Percentiles rank a stretch among this genome's conserved stretches.
Conservation (phyloP, 257 asterid species). For the Gentiana macrophylla region DNA sequence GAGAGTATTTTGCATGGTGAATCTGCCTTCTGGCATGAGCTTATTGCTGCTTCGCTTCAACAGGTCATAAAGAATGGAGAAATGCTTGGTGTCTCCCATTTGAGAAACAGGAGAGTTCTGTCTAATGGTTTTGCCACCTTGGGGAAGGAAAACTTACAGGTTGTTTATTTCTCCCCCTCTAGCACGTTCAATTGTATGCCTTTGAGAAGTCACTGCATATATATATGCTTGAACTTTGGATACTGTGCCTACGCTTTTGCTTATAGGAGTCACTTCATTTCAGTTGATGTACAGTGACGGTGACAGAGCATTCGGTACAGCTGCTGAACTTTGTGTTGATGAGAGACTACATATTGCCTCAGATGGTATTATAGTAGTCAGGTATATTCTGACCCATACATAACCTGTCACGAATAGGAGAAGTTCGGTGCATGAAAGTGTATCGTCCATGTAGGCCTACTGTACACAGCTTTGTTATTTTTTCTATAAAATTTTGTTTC, state of each 20-base stretch:
- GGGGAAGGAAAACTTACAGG: slow-evolving; percentile 97
- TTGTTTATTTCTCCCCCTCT: slow-evolving; percentile 16
- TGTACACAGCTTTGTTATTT: too few relatives aligned
- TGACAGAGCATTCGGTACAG: slow-evolving; percentile 97
- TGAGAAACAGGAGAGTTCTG: slow-evolving; percentile 84
- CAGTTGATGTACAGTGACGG: slow-evolving; percentile 99
- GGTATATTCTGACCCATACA: slow-evolving; percentile 31
- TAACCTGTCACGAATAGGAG: slow-evolving; percentile 4
- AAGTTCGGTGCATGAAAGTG: too few relatives aligned
- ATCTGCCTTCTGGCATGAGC: neutral
- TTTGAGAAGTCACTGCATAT: too few relatives aligned
- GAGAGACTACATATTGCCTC: slow-evolving; percentile 86
- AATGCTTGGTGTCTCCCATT: slow-evolving; percentile 97
- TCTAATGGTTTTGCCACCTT: slow-evolving; percentile 81
- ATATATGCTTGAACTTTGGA: too few relatives aligned
- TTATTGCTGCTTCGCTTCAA: slow-evolving; percentile 8
- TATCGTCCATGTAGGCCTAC: too few relatives aligned
- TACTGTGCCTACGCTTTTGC: too few relatives aligned
- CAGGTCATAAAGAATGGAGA: slow-evolving; percentile 99
- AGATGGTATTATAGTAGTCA: slow-evolving; percentile 90
- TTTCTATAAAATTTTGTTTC: too few relatives aligned
- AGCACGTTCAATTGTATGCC: neutral
- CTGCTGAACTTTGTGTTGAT: slow-evolving; percentile 79
- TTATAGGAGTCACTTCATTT: slow-evolving; percentile 17
- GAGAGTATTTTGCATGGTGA: too few relatives aligned